These are phyloP conservation scores for Pyrus bretschneideri DNA, from an alignment of 306 rosid genomes.

Conservation along the genomic window DNA sequence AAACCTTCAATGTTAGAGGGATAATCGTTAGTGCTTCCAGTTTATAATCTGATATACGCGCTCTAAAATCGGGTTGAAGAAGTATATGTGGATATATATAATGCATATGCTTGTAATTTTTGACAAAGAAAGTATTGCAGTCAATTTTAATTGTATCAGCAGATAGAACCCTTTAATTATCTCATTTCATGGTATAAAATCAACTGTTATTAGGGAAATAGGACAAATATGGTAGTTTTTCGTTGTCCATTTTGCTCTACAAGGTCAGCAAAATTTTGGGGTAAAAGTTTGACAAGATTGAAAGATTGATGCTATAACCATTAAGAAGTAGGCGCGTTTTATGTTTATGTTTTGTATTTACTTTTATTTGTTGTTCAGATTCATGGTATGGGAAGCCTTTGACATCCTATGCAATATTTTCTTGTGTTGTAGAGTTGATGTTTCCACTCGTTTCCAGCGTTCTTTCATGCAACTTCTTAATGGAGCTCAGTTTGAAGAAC, in stretches of 20 bases:
- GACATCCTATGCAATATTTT: background rate
- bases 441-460: conserved; percentile 78
- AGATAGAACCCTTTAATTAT: background rate
- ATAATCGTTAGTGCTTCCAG: background rate
- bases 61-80: background rate
- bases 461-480: conserved; percentile 85
- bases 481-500: conserved; percentile 80
- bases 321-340: background rate
- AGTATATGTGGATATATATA: background rate
- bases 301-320: background rate
- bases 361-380: background rate
- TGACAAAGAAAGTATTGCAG: background rate
- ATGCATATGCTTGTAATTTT: background rate
- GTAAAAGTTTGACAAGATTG: background rate
- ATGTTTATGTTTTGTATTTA: background rate
- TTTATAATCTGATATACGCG: background rate
- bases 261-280: background rate
- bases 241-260: background rate
- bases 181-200: background rate
- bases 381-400: background rate
- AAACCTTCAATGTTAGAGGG: background rate
- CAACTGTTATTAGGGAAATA: background rate
- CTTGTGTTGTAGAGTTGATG: conserved; percentile 50
- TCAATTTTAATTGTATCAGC: background rate
- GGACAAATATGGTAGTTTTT: background rate